phyloP scores from a whole-genome alignment of 495 filamentous ascomycete genomes.

The Terfezia boudieri region DNA sequence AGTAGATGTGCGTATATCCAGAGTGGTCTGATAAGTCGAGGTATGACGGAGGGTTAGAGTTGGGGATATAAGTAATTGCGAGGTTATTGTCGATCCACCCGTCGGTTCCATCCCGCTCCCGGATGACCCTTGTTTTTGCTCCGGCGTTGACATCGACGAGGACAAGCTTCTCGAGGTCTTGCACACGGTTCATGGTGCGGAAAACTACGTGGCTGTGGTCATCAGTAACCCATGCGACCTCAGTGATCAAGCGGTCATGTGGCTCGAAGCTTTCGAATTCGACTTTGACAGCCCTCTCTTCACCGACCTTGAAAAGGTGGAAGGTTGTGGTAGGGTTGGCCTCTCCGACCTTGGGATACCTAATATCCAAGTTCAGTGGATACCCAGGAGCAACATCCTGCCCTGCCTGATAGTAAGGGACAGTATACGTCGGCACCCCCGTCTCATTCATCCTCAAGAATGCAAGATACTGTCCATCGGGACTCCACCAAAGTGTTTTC shows the following conservation, averaged over 20 bases:
- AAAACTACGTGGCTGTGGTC: slow-evolving; percentile 29
- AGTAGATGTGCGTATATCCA: slow-evolving; percentile 34
- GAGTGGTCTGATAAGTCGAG: slow-evolving; percentile 33
- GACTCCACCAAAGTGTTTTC: slow-evolving; percentile 34
- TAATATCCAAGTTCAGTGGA: slow-evolving; percentile 27
- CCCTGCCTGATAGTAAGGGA: slow-evolving; percentile 34
- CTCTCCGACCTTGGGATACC: slow-evolving; percentile 37
- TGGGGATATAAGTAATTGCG: slow-evolving; percentile 26
- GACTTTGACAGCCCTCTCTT: slow-evolving; percentile 18
- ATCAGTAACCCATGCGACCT: slow-evolving; percentile 34
- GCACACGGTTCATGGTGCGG: slow-evolving; percentile 34
- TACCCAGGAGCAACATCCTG: slow-evolving; percentile 27
- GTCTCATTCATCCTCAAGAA: slow-evolving; percentile 37
- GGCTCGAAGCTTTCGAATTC: slow-evolving; percentile 24
- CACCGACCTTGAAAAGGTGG: slow-evolving; percentile 24
- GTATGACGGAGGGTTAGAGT: slow-evolving; percentile 23
- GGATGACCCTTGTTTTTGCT: slow-evolving; percentile 20
- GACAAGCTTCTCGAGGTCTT: slow-evolving; percentile 32
- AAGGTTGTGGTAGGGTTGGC: slow-evolving; percentile 29
- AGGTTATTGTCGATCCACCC: slow-evolving; percentile 35
- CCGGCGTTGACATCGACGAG: slow-evolving; percentile 22
- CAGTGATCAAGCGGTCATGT: slow-evolving; percentile 32
- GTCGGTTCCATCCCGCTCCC: slow-evolving; percentile 30
- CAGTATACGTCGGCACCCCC: slow-evolving; percentile 31
- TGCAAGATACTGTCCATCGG: slow-evolving; percentile 32